Evolutionary conservation across 2,329 filamentous ascomycete species (phyloP).

Genomic region (Sarocladium brachiariae): DNA sequence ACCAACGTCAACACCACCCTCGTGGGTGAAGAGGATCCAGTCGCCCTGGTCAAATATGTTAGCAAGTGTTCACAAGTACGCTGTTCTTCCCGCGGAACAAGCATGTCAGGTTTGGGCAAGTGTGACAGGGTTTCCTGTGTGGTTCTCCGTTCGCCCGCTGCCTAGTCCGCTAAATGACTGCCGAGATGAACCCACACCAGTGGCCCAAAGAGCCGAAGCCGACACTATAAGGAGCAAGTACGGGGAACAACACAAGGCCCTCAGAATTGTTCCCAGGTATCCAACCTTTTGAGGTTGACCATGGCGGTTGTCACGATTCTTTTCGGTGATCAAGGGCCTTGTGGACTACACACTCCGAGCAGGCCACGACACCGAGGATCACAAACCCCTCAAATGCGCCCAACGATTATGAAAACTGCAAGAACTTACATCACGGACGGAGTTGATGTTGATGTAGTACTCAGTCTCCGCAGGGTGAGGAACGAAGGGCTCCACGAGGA

Average conservation of each 20-base stretch:
- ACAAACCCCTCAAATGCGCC: background rate
- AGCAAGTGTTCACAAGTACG: background rate
- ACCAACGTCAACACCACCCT: constrained; percentile 98
- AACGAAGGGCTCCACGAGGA: constrained; percentile 97
- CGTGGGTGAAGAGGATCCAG: constrained; percentile 99
- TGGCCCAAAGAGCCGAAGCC: constrained; percentile 1
- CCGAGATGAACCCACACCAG: background rate
- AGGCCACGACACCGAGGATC: too few relatives aligned
- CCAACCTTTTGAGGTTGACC: too few relatives aligned
- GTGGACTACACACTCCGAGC: too few relatives aligned
- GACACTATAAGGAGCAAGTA: background rate
- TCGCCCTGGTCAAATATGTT: constrained; percentile 61
- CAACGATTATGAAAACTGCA: background rate
- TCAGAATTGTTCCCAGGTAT: background rate
- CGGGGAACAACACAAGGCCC: background rate
- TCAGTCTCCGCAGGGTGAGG: constrained; percentile 92
- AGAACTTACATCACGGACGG: constrained; percentile 89
- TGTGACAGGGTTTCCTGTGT: constrained; percentile 20
- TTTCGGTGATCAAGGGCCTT: too few relatives aligned
- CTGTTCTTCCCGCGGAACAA: background rate
- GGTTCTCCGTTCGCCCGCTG: constrained; percentile 33
- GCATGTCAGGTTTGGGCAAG: constrained; percentile 3
- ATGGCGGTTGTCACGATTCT: too few relatives aligned
- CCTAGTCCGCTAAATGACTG: background rate
- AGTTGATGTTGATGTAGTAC: constrained; percentile 99